These are phyloP conservation scores for Candida sphagnicola DNA, from an alignment of 805 yeast species.

Conservation along the genomic window DNA sequence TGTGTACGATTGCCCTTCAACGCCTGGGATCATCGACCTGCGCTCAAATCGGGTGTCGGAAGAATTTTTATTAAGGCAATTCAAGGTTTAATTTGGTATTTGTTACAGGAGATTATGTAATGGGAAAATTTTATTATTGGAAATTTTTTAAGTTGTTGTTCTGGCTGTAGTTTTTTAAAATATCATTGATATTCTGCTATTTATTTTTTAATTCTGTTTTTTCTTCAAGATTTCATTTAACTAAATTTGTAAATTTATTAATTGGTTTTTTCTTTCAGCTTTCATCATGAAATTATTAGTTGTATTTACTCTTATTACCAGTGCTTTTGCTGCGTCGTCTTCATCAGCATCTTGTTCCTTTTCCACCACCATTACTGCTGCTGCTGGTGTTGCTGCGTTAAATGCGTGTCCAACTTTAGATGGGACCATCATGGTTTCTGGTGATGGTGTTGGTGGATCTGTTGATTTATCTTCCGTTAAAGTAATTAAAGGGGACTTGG, in stretches of 20 bases:
- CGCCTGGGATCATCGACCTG: too few species aligned
- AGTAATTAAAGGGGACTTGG: conserved; percentile 27
- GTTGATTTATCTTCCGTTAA: conserved; percentile 27
- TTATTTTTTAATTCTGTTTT: too few species aligned
- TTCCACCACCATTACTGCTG: conserved; percentile 36
- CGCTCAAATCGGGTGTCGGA: too few species aligned
- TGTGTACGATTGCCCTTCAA: too few species aligned
- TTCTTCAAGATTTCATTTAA: too few species aligned
- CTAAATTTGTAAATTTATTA: neutral
- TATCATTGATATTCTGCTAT: too few species aligned
- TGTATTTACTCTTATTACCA: neutral
- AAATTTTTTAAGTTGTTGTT: too few species aligned
- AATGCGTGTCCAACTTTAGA: conserved; percentile 39
- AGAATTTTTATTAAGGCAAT: too few species aligned
- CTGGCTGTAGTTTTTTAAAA: too few species aligned
- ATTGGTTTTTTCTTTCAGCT: neutral
- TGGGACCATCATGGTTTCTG: conserved; percentile 35
- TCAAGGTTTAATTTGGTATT: too few species aligned
- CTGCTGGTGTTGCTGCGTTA: conserved; percentile 29
- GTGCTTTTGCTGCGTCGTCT: conserved; percentile 3
- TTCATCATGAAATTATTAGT: neutral
- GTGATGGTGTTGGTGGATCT: conserved; percentile 22
- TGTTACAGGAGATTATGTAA: too few species aligned
- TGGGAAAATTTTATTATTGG: too few species aligned
- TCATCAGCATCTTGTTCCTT: conserved; percentile 29